Evolutionary conservation across 176 grass and related monocot genomes (phyloP), one percentile per base, ranked within the genome.

Genomic region (Carex littledalei): DNA sequence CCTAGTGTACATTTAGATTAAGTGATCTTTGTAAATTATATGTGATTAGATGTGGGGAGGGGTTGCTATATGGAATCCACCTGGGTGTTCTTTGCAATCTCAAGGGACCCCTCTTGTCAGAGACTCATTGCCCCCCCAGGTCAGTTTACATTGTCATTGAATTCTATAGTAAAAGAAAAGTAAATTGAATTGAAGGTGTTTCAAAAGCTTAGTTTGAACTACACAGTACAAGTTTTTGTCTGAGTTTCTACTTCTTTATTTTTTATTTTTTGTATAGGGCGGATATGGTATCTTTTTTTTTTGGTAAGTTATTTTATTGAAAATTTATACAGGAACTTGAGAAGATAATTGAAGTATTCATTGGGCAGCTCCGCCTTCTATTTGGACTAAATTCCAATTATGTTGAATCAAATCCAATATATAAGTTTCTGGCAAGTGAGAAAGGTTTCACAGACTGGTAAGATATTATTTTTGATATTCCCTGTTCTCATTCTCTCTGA

Each of bases 391-490:
- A 85, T 62, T 86, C 96, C 20, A 91, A 85, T 79, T 89, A 98
- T 86, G 57, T 83, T 84, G 65, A 79, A 80, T 86, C 87, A 81
- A 79, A 80, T 70, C 67, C 50, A 52, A 32, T 56, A 69, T 84
- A 86, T 68, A 95, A 89, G 81, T 92, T 95, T 87, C n/a, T 95
- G 82, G 78, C 80, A 67, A 99, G 93, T 79, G 91, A 90, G 86
- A 99, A 86, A 67, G 96, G 93, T 3, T 99, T 99, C 83, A 85
- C 96, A 61, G 85, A 95, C 86, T 99, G 93, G 96, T 99, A 86
- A 88, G 58, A 85, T 20, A 85, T n/a, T 77, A 76, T 73, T 77
- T 84, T 60, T 31, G 2, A 8, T 41, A 10, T 55, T 88, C 31
- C 0, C 16, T 58, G 14, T 63, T 64, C 29, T 72, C 31, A 72